Base-by-base conservation (phyloP, 2,329 filamentous ascomycete genomes). In the Diaporthe caulivora region DNA sequence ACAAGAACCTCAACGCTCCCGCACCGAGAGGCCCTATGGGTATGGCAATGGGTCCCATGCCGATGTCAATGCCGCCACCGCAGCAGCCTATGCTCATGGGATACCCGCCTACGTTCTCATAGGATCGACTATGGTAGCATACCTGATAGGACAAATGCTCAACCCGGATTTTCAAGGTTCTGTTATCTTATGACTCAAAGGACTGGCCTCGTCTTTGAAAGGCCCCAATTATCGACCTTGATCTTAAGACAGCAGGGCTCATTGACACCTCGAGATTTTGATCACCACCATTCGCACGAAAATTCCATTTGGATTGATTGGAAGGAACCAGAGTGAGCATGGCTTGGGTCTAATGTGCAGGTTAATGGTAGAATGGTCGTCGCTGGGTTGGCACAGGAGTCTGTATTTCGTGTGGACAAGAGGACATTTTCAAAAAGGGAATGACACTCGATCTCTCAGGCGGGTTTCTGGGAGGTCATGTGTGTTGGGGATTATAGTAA, bases 1-100 rank as follows among this genome's bases (percentile, higher is more conserved):
- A 94, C 78, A 69, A 58, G 53, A 75, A 57, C n/a, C 60, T 71
- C 54, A 75, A 42, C 62, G 73, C 62, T 11, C 71, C 74, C 21
- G 60, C 64, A n/a, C 47, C 71, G 7, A 70, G 74, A 29, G 74
- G 71, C 26, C 71, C 74, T 15, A 73, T 73, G 71, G 68, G 54
- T 7, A 62, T 72, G 3, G 55, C 40, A 9, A 71, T 73, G 58
- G 71, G 58, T 11, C 71, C 69, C 5, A n/a, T 71, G 4, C 69
- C 69, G 2, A 42, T 71, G 57, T 67, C 62, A 37, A 72, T 74
- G 72, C 57, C 65, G 62, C 54, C 58, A 10, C 57, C 18, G 29
- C 57, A 62, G 54, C 74, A 73, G 24, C 67, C 58, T 37, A 75
- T 75, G 71, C 58, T 70, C 6, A 71, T 73, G 74, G 74, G 74